A percentile compares a stretch with the other conserved stretches of the same genome.
These are phyloP conservation scores for Sergeia podlipaevii DNA, from an alignment of 208 protist species.

Conservation along the genomic window DNA sequence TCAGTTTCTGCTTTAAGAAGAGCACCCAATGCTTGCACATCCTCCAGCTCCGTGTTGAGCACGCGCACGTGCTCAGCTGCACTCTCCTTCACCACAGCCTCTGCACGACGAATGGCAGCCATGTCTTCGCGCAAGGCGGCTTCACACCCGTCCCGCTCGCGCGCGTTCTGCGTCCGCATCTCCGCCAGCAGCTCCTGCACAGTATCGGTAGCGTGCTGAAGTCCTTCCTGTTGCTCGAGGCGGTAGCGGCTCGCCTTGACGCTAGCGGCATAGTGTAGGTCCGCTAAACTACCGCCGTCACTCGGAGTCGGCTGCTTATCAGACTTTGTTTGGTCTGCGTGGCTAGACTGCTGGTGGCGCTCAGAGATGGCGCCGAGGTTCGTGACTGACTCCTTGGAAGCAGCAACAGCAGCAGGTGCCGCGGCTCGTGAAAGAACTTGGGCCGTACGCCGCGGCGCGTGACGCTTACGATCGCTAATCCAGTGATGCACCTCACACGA, in stretches of 20 bases:
- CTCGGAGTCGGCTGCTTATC: conserved; percentile 3
- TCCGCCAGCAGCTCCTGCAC: conserved; percentile 49
- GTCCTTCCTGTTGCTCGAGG: conserved; percentile 31
- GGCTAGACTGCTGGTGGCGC: not conserved
- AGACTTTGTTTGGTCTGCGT: not conserved
- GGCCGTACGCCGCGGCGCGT: conserved; percentile 25
- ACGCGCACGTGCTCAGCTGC: conserved; percentile 66
- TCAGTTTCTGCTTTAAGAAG: conserved; percentile 62
- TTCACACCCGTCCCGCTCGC: conserved; percentile 68
- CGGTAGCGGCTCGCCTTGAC: conserved; percentile 53
- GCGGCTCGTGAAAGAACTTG: not conserved
- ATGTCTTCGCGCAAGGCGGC: conserved; percentile 62
- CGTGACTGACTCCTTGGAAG: not conserved
- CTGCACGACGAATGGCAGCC: conserved; percentile 44
- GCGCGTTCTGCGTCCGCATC: conserved; percentile 47
- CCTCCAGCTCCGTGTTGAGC: conserved; percentile 73
- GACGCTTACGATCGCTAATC: conserved; percentile 74
- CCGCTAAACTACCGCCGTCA: conserved; percentile 14
- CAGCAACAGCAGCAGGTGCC: not conserved
- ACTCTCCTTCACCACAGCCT: conserved; percentile 66
- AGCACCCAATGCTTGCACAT: conserved; percentile 71
- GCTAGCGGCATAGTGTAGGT: conserved; percentile 56
- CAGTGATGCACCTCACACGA: conserved; percentile 59
- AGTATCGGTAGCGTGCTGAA: conserved; percentile 50
- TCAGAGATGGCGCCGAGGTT: conserved; percentile 1